Percentiles rank a stretch among this genome's conserved stretches.
Conservation (phyloP, 2,329 filamentous ascomycete species). For the Aciculosporium take region DNA sequence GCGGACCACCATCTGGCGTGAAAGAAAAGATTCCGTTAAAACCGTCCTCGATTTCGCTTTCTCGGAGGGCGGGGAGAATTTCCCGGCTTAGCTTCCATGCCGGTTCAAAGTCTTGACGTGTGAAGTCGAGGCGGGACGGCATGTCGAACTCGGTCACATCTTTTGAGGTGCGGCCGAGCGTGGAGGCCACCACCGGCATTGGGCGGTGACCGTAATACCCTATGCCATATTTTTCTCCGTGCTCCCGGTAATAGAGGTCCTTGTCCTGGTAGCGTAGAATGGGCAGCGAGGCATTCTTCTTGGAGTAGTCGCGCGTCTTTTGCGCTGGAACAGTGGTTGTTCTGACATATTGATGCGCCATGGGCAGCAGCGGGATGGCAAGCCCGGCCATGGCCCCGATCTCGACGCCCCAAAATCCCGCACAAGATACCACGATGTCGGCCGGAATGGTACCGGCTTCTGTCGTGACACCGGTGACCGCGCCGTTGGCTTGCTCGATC, state of each 20-base stretch:
- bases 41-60: conserved; percentile 39
- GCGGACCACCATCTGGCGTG: conserved; percentile 47
- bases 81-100: conserved; percentile 43
- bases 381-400: conserved; percentile 46
- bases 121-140: conserved; percentile 49
- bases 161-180: conserved; percentile 36
- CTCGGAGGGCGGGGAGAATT: conserved; percentile 36
- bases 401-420: conserved; percentile 53
- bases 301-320: conserved; percentile 20
- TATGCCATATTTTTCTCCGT: conserved; percentile 47
- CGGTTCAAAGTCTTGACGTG: conserved; percentile 42
- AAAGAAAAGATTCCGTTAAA: conserved; percentile 56
- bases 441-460: conserved; percentile 34
- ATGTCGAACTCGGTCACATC: conserved; percentile 44
- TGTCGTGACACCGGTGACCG: conserved; percentile 42
- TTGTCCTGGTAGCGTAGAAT: conserved; percentile 50
- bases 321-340: conserved; percentile 36
- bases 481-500: conserved; percentile 32
- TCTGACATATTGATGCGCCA: conserved; percentile 51
- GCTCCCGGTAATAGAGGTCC: conserved; percentile 51
- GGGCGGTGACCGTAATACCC: conserved; percentile 50
- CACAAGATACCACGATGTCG: conserved; percentile 48
- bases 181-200: conserved; percentile 42
- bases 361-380: conserved; percentile 42
- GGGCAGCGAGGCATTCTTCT: conserved; percentile 38